Base-by-base conservation (phyloP, 2,329 filamentous ascomycete species). In the Alternaria burnsii region DNA sequence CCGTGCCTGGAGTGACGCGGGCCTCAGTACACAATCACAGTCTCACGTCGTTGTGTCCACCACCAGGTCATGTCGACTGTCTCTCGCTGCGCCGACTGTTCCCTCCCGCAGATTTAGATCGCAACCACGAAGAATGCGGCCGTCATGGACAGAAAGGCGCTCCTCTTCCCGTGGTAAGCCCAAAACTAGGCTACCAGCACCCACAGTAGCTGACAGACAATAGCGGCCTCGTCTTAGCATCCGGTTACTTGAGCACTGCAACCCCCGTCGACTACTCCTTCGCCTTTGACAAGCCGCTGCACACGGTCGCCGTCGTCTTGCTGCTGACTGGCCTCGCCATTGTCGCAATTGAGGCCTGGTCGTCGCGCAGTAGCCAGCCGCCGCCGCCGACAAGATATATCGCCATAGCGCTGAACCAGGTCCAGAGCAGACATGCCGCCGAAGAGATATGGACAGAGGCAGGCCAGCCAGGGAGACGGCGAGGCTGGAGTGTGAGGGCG, bases 211-310 rank as follows among this genome's bases (percentile, higher is more conserved):
- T 73, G 62, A 76, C 71, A 52, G 14, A 38, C 40, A 11, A 43
- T 65, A 78, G 75, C 70, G 76, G 73, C 68, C 74, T 78, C 59
- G 61, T 78, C 58, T 62, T 74, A 69, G 73, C 72, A 65, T 70
- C 71, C 44, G 65, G 63, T 30, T 77, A 78, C 62, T 66, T 78
- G 61, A 69, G 71, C 52, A 71, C 71, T 48, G 64, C 71, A 28
- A 62, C 73, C 26, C 69, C 69, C 62, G 41, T 69, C 61, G 67
- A 73, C 44, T 70, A 74, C 52, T 77, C 76, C 12, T 77, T 78
- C 55, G 75, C 75, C 56, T 62, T 78, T 54, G 74, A 78, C 62
- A 75, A 76, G 58, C 76, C 76, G 43, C 66, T 78, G 52, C 76
- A 78, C 62, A 74, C 75, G 5, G 55, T 65, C 58, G 71, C 63